A percentile compares a stretch with the other conserved stretches of the same genome.
phyloP scores from a whole-genome alignment of 306 rosid genomes.

The Trifolium dubium region DNA sequence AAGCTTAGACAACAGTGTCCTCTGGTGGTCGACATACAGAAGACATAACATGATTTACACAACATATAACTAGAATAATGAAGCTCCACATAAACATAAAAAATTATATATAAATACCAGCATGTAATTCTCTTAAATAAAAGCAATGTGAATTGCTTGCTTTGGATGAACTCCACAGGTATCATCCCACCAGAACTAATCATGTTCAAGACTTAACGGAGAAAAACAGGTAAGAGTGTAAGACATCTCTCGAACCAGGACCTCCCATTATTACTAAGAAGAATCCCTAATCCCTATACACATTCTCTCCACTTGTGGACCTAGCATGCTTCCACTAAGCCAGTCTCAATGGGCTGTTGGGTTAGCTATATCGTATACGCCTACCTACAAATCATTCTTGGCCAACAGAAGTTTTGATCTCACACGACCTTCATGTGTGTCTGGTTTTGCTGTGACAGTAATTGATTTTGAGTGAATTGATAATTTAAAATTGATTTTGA shows the following conservation, averaged over 20 bases:
- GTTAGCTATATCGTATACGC: background rate
- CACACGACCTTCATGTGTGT: background rate
- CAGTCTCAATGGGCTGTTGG: background rate
- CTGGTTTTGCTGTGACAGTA: too few relatives aligned
- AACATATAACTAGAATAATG: slow-evolving; percentile 9
- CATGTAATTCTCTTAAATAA: background rate
- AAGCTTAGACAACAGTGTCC: slow-evolving; percentile 8
- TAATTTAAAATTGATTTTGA: too few relatives aligned
- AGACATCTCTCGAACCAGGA: background rate
- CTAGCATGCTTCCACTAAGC: background rate
- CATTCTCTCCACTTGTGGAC: background rate
- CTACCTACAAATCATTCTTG: slow-evolving; percentile 6
- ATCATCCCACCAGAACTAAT: background rate
- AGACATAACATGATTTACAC: slow-evolving; percentile 9
- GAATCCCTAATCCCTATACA: background rate
- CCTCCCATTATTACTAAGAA: background rate
- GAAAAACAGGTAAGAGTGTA: background rate
- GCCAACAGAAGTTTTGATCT: slow-evolving; percentile 1
- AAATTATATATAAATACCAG: background rate
- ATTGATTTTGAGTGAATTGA: too few relatives aligned
- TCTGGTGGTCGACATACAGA: background rate
- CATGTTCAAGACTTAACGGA: background rate
- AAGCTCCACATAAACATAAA: slow-evolving; percentile 12
- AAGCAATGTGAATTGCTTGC: background rate
- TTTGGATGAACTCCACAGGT: background rate